Conservation (phyloP, 2,329 filamentous ascomycete genomes). For the Nemania sp. region DNA sequence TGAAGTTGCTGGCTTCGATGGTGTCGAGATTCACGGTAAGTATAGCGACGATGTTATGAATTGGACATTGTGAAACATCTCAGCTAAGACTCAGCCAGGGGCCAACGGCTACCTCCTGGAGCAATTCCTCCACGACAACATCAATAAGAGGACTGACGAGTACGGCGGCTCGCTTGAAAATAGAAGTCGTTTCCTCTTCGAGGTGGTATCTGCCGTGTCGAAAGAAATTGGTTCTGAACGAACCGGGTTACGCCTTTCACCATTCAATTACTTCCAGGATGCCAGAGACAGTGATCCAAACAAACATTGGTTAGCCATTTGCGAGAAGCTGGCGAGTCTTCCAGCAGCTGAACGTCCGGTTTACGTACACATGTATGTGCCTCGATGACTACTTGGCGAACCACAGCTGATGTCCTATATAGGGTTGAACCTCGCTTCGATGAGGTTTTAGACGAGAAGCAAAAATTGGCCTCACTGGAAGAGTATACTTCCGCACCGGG, state of each 20-base stretch:
- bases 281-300: constrained; percentile 34
- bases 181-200: constrained; percentile 32
- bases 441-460: constrained; percentile 49
- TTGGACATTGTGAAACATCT: neutral
- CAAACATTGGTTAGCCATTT: constrained; percentile 45
- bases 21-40: constrained; percentile 52
- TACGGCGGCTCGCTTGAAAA: constrained; percentile 38
- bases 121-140: constrained; percentile 53
- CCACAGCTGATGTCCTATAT: neutral
- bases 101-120: constrained; percentile 63
- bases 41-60: constrained; percentile 1
- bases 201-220: constrained; percentile 33
- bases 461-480: constrained; percentile 48
- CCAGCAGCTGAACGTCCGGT: constrained; percentile 42
- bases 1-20: constrained; percentile 64
- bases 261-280: constrained; percentile 36
- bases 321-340: constrained; percentile 42
- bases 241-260: constrained; percentile 33
- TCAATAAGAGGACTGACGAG: constrained; percentile 36
- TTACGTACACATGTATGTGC: constrained; percentile 51
- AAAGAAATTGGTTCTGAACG: constrained; percentile 33
- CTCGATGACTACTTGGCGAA: neutral
- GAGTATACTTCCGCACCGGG: constrained; percentile 25
- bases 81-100: constrained; percentile 27
- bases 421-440: constrained; percentile 54